Base-by-base conservation (phyloP, 192 early-diverging fungal genomes). In the Neocallimastix lanati region DNA sequence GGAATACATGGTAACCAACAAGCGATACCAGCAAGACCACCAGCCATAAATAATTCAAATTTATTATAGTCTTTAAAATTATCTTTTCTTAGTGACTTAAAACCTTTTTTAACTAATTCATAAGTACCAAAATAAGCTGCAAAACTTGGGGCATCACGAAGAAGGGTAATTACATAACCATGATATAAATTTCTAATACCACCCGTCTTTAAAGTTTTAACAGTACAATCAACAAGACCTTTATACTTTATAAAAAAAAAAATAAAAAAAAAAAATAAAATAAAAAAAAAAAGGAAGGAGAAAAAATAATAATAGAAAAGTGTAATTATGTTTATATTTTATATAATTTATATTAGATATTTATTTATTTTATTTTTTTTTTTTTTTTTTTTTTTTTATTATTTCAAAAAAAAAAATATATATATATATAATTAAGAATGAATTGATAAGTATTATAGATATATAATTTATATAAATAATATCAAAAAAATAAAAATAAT, bases 1-100 rank as follows among this genome's bases (percentile, higher is more conserved):
- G 93, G 94, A 77, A 82, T 84, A 30, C 84, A 85, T 28, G 82
- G 83, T 18, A 85, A 27, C 84, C 84, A 85, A 13, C 81, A 81
- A 1, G 79, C 84, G 36, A 85, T 80, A 15, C 84, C 84, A 25
- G 85, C 85, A n/a, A 83, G 25, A 12, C 85, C 85, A 35, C 85
- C 85, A 37, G 85, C 85, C 27, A 85, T 28, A 21, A 86, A 78
- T 12, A 86, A 40, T 76, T 86, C 83, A 29, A 82, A n/a, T 21
- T 35, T 28, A 58, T 67, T 78, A n/a, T 18, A 18, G 16, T 29
- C 28, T 13, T 50, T 50, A 6, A 50, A 81, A 76, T 27, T 28
- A 78, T 78, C 28, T 2, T 50, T 30, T 33, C 35, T 82, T 78
- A 76, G 2, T 27, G 29, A 21, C 13, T 27, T 76, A 28, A 37